Evolutionary conservation across 1,284 basidiomycete genomes (phyloP).

Genomic region (Ceratobasidium theobromae): DNA sequence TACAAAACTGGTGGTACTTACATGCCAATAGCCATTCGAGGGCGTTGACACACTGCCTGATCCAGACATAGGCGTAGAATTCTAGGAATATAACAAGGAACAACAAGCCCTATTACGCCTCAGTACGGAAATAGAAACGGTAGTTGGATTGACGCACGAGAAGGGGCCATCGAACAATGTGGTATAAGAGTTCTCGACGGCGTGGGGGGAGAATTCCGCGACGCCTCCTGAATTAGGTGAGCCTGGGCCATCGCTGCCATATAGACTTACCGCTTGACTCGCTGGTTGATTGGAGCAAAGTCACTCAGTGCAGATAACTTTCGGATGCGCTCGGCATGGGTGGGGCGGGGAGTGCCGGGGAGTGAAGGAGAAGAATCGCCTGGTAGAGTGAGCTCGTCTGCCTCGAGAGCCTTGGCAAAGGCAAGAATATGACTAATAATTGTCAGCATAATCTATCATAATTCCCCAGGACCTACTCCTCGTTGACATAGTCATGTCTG

Average conservation of each 20-base stretch:
- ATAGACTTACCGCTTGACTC: slow-evolving; percentile 68
- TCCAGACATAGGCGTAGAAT: slow-evolving; percentile 81
- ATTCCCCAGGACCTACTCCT: slow-evolving; percentile 52
- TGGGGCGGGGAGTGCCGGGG: slow-evolving; percentile 42
- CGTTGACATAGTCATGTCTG: slow-evolving; percentile 61
- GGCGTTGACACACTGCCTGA: slow-evolving; percentile 89
- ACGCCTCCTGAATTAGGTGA: slow-evolving; percentile 26
- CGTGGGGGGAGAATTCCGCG: slow-evolving; percentile 12
- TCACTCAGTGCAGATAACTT: slow-evolving; percentile 89
- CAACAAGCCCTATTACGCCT: slow-evolving; percentile 62
- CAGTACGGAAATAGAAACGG: neutral
- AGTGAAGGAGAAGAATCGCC: slow-evolving; percentile 45
- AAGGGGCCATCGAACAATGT: slow-evolving; percentile 85
- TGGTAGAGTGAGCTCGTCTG: slow-evolving; percentile 54
- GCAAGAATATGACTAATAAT: slow-evolving; percentile 66
- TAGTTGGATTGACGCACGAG: slow-evolving; percentile 57
- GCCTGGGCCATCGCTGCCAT: slow-evolving; percentile 37
- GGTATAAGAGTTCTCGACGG: slow-evolving; percentile 72
- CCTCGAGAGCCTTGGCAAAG: slow-evolving; percentile 66
- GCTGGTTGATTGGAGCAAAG: slow-evolving; percentile 88
- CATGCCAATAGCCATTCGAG: slow-evolving; percentile 90
- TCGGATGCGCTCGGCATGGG: slow-evolving; percentile 51
- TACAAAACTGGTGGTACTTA: slow-evolving; percentile 46
- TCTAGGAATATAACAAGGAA: slow-evolving; percentile 83
- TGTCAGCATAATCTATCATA: neutral